These are phyloP conservation scores for Curvularia sp. DNA, from an alignment of 2,329 filamentous ascomycete genomes.

Conservation along the genomic window DNA sequence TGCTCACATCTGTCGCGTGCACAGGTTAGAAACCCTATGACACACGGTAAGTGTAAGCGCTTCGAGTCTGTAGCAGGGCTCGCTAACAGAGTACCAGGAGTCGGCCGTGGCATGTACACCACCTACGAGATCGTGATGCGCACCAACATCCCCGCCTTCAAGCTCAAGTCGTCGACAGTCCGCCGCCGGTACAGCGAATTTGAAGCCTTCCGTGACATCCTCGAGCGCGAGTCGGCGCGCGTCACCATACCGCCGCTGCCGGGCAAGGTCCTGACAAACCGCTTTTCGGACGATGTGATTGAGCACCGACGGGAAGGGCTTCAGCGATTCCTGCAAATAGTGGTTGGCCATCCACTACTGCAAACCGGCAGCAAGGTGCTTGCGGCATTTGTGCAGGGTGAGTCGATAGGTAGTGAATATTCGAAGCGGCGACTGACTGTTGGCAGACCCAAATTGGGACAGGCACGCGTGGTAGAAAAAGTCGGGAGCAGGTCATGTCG, in stretches of 20 bases:
- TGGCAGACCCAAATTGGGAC: slow-evolving; percentile 83
- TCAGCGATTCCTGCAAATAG: slow-evolving; percentile 96
- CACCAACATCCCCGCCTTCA: slow-evolving; percentile 99
- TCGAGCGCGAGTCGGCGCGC: slow-evolving; percentile 91
- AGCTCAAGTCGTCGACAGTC: slow-evolving; percentile 82
- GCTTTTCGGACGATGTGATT: slow-evolving; percentile 98
- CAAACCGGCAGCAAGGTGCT: slow-evolving; percentile 98
- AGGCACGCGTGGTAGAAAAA: slow-evolving; percentile 52
- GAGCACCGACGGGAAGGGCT: slow-evolving; percentile 90
- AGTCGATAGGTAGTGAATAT: slow-evolving; percentile 17
- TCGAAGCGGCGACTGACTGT: slow-evolving; percentile 21
- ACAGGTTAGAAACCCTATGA: slow-evolving; percentile 81
- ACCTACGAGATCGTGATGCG: slow-evolving; percentile 98
- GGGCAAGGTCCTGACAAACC: slow-evolving; percentile 96
- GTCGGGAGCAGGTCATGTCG: neutral
- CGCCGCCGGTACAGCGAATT: slow-evolving; percentile 97
- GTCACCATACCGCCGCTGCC: slow-evolving; percentile 96
- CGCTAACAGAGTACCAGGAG: slow-evolving; percentile 75
- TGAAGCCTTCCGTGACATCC: slow-evolving; percentile 97
- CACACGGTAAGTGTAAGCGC: slow-evolving; percentile 28
- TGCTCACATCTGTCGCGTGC: slow-evolving; percentile 33
- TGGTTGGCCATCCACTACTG: slow-evolving; percentile 92
- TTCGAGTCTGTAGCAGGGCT: neutral
- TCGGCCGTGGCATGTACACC: slow-evolving; percentile 95
- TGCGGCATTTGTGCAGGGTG: slow-evolving; percentile 95